A percentile compares a stretch with the other conserved stretches of the same genome.
Conservation (phyloP, 257 asterid genomes). For the Forsythia suspensa region DNA sequence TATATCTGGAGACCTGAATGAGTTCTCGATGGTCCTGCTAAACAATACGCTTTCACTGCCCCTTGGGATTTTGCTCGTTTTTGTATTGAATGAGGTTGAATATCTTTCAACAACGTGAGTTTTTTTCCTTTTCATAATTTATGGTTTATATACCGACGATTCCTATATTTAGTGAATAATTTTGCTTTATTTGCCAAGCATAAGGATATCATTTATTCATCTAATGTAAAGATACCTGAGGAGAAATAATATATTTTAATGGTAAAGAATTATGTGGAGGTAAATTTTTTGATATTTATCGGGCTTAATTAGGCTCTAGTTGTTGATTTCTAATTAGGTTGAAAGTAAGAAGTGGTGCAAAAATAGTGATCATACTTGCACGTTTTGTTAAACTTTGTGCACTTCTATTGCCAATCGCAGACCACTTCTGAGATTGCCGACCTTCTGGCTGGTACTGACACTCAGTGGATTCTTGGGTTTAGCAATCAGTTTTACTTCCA, state of each 20-base stretch:
- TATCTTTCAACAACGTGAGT: slow-evolving; percentile 85
- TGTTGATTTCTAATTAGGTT: slow-evolving; percentile 1
- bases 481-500: slow-evolving; percentile 91
- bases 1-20: slow-evolving; percentile 75
- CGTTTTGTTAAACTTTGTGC: background rate
- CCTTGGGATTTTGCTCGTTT: slow-evolving; percentile 59
- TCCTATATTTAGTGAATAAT: background rate
- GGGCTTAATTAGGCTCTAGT: background rate
- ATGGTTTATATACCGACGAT: background rate
- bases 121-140: slow-evolving; percentile 12
- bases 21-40: slow-evolving; percentile 88
- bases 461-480: slow-evolving; percentile 87
- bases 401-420: slow-evolving; percentile 40
- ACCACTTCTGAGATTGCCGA: slow-evolving; percentile 72
- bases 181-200: no score
- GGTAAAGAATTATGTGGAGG: background rate
- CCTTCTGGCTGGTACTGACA: slow-evolving; percentile 79
- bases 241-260: background rate
- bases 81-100: slow-evolving; percentile 68
- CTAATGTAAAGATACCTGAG: background rate
- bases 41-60: slow-evolving; percentile 85
- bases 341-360: slow-evolving; percentile 18
- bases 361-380: no score
- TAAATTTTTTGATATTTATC: background rate
- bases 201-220: background rate